A percentile compares a stretch with the other conserved stretches of the same genome.
phyloP scores from a whole-genome alignment of 495 filamentous ascomycete genomes.

The Aspergillus sclerotioniger region DNA sequence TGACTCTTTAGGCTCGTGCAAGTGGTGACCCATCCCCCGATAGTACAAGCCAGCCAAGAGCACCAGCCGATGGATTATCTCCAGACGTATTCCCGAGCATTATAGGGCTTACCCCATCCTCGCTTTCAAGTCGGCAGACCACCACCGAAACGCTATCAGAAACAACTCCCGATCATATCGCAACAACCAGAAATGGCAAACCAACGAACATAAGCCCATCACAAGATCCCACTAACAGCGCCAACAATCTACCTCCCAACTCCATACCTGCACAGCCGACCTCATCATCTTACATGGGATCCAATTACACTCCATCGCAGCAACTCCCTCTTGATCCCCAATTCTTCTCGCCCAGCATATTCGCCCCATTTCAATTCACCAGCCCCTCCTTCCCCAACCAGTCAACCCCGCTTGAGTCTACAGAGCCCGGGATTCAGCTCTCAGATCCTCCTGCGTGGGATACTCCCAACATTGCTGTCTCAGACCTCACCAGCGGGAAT shows the following conservation, averaged over 20 bases:
- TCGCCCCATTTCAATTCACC: neutral
- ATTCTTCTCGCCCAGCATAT: neutral
- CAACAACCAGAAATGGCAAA: neutral
- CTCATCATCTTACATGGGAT: neutral
- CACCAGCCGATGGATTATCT: neutral
- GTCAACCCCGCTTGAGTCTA: neutral
- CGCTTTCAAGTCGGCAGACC: conserved; percentile 1
- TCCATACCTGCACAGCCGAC: neutral
- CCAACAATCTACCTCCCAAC: neutral
- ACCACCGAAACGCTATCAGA: neutral
- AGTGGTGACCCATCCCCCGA: neutral
- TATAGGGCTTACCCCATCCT: neutral
- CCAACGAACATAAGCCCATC: neutral
- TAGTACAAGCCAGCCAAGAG: neutral
- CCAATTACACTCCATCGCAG: neutral
- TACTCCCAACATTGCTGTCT: neutral
- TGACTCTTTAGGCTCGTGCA: neutral
- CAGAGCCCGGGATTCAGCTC: neutral
- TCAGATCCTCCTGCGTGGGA: neutral
- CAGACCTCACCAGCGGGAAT: neutral
- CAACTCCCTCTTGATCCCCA: neutral
- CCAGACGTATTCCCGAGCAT: neutral
- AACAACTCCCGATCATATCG: neutral
- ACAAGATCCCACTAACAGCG: neutral
- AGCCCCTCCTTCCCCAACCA: neutral